Base-by-base conservation (phyloP, 2,329 filamentous ascomycete genomes). In the Aspergillus flavus region DNA sequence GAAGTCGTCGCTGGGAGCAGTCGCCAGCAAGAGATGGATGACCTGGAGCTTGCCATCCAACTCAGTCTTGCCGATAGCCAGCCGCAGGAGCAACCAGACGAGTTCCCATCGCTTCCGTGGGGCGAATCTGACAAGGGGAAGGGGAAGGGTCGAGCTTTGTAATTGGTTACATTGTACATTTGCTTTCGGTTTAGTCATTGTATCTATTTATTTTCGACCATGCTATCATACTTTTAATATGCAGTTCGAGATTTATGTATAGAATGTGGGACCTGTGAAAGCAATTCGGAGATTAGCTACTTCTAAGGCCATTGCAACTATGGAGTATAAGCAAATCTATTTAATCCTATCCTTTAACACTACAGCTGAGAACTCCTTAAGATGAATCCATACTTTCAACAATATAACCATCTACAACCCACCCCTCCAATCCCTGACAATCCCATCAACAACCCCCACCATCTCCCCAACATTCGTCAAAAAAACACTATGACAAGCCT, bases 41-140 rank as follows among this genome's bases (percentile, higher is more conserved):
- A 89, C 73, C 71, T 90, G 36, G 85, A 89, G 64, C 86, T 87
- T 71, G 87, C 87, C 0, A 76, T 89, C 65, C 86, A 87, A 72
- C 72, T 89, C 30, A 89, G 87, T 72, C 78, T 89, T 57, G 86
- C 82, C 0, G 87, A 89, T 69, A 83, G 87, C 68, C 79, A 84
- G 71, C 85, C 83, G 69, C 85, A 56, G 6, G 55, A 71, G 28
- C 68, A 72, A 26, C 64, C 65, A 53, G 74, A 76, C n/a, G 75
- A 78, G 39, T 78, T 76, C 19, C 77, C 76, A 6, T 64, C 65
- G 10, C 69, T 75, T 12, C 66, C 67, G 3, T 68, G 68, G n/a
- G 69, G 16, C 65, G 68, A 70, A 4, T 68, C 70, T n/a, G 69
- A 60, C 3, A 74, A 72, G 46, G 70, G 72, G 6, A 77, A 78